Evolutionary conservation across 108 stramenopile genomes (phyloP).

Genomic region (Skeletonema menzelii): DNA sequence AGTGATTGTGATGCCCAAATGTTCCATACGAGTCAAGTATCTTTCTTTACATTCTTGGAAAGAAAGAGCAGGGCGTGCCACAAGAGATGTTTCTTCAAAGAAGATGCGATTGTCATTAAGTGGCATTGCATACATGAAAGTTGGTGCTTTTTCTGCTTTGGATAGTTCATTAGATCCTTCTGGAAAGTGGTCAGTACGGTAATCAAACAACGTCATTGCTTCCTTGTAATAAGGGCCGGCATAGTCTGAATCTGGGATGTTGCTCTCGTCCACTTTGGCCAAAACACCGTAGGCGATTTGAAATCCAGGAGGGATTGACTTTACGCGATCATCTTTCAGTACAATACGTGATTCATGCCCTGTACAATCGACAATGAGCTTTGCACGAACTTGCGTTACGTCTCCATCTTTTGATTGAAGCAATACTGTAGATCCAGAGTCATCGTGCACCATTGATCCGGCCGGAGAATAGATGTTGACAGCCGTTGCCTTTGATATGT

Average conservation of each 20-base stretch:
- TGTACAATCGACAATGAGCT: constrained; percentile 89
- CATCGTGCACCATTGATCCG: constrained; percentile 69
- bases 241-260: constrained; percentile 43
- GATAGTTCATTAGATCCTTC: constrained; percentile 35
- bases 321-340: constrained; percentile 67
- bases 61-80: constrained; percentile 87
- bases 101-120: constrained; percentile 79
- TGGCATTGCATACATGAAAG: constrained; percentile 98
- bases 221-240: constrained; percentile 91
- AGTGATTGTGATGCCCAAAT: constrained; percentile 83
- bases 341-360: constrained; percentile 91
- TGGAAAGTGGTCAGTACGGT: constrained; percentile 89
- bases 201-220: constrained; percentile 96
- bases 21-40: constrained; percentile 70
- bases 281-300: constrained; percentile 95
- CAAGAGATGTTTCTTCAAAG: constrained; percentile 94
- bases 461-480: constrained; percentile 81
- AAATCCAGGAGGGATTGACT: constrained; percentile 71
- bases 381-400: constrained; percentile 64
- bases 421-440: constrained; percentile 56
- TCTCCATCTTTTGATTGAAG: constrained; percentile 58
- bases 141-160: constrained; percentile 69
- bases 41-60: constrained; percentile 95
- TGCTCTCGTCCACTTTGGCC: constrained; percentile 71
- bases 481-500: constrained; percentile 63